phyloP scores from a whole-genome alignment of 2,329 filamentous ascomycete species.

The Xylariaceae sp. region DNA sequence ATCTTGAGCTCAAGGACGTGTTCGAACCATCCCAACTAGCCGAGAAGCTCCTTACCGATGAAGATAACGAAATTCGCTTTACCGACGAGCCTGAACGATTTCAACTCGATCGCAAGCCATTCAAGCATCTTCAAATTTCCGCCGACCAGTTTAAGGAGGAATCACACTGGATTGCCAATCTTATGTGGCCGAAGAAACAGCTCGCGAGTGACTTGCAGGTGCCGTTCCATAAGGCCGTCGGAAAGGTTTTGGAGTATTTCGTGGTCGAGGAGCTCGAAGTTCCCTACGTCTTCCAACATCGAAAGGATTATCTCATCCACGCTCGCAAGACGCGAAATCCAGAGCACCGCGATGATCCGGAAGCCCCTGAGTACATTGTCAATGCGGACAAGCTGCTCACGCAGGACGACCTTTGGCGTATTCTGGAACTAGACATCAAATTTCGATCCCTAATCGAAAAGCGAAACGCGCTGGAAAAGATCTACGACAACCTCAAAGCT shows the following conservation, averaged over 20 bases:
- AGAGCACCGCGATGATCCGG: slow-evolving; percentile 57
- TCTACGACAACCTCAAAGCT: slow-evolving; percentile 65
- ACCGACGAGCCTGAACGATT: slow-evolving; percentile 91
- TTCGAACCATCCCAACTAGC: slow-evolving; percentile 94
- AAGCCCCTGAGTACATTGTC: slow-evolving; percentile 67
- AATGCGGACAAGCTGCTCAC: slow-evolving; percentile 82
- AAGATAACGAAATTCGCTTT: slow-evolving; percentile 84
- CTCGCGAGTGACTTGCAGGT: slow-evolving; percentile 65
- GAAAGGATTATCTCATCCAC: slow-evolving; percentile 95
- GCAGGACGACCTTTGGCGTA: slow-evolving; percentile 91
- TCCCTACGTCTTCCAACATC: slow-evolving; percentile 95
- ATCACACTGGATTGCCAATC: slow-evolving; percentile 81
- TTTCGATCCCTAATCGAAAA: slow-evolving; percentile 92
- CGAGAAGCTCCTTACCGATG: slow-evolving; percentile 92
- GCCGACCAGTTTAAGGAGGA: slow-evolving; percentile 88
- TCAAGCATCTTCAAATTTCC: slow-evolving; percentile 73
- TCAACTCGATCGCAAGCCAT: slow-evolving; percentile 83
- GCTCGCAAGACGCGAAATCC: slow-evolving; percentile 64
- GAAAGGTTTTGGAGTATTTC: slow-evolving; percentile 91
- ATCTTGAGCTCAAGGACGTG: slow-evolving; percentile 91
- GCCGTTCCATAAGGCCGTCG: slow-evolving; percentile 82
- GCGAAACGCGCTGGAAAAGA: slow-evolving; percentile 75
- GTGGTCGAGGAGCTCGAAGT: slow-evolving; percentile 92
- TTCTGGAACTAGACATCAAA: slow-evolving; percentile 91
- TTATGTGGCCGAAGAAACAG: slow-evolving; percentile 83